Evolutionary conservation across 2,329 filamentous ascomycete species (phyloP).

Genomic region (Dothistroma septosporum): DNA sequence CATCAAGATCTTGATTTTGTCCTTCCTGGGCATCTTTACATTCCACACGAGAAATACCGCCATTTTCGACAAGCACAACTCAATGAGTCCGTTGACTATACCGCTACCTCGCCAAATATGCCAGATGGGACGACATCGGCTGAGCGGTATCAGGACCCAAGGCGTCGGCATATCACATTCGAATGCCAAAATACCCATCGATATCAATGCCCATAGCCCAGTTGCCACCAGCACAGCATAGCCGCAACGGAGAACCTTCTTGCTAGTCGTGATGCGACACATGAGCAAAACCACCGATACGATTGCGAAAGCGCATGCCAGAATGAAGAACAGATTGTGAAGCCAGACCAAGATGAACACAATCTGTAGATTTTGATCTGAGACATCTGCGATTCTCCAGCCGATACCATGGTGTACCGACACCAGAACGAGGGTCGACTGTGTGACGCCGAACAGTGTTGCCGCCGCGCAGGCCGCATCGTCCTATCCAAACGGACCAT

Average conservation of each 20-base stretch:
- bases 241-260: slow-evolving; percentile 18
- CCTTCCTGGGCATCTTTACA: slow-evolving; percentile 24
- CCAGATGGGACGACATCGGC: slow-evolving; percentile 19
- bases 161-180: slow-evolving; percentile 25
- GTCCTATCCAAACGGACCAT: slow-evolving; percentile 30
- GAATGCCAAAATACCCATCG: slow-evolving; percentile 19
- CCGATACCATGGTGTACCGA: slow-evolving; percentile 27
- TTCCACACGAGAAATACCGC: slow-evolving; percentile 26
- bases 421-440: slow-evolving; percentile 19
- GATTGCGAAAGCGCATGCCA: slow-evolving; percentile 21
- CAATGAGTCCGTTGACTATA: slow-evolving; percentile 20
- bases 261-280: slow-evolving; percentile 22
- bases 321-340: slow-evolving; percentile 17
- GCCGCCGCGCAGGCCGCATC: slow-evolving; percentile 26
- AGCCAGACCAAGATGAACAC: slow-evolving; percentile 21
- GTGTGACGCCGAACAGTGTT: slow-evolving; percentile 21
- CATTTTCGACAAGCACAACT: slow-evolving; percentile 21
- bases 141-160: slow-evolving; percentile 18
- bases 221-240: slow-evolving; percentile 18
- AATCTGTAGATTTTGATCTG: slow-evolving; percentile 2
- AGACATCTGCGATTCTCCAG: background rate
- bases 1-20: slow-evolving; percentile 24
- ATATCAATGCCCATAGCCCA: slow-evolving; percentile 18
- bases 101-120: slow-evolving; percentile 19
- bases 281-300: slow-evolving; percentile 28